phyloP scores from a whole-genome alignment of 495 filamentous ascomycete species.

The Neurospora pannonica region DNA sequence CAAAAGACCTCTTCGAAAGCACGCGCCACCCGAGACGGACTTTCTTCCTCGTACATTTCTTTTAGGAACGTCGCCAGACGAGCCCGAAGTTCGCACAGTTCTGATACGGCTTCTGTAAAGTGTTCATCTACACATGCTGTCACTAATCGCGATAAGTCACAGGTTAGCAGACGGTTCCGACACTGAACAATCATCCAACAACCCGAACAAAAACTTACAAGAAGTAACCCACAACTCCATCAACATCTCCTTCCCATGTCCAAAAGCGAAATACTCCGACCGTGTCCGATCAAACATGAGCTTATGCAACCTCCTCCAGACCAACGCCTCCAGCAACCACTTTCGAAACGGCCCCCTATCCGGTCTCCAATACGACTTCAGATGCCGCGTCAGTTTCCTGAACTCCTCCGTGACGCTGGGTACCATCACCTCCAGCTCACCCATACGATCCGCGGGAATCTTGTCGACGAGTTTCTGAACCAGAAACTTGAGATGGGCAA shows the following conservation, averaged over 20 bases:
- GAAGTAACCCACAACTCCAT: background rate
- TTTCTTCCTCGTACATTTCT: background rate
- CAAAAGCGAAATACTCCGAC: background rate
- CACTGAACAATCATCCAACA: background rate
- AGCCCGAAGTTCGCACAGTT: background rate
- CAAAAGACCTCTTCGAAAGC: background rate
- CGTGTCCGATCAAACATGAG: background rate
- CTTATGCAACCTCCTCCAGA: background rate
- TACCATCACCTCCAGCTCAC: no score
- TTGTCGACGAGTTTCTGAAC: background rate
- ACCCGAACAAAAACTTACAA: background rate
- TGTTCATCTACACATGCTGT: background rate
- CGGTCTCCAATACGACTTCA: background rate
- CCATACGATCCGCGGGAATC: no score
- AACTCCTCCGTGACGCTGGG: background rate
- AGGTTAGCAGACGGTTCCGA: background rate
- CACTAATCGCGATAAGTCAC: background rate
- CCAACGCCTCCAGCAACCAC: background rate
- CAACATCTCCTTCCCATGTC: background rate
- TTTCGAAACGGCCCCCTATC: background rate
- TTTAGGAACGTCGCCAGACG: background rate
- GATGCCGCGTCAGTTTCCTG: conserved; percentile 9
- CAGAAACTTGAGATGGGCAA: background rate
- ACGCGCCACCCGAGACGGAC: background rate
- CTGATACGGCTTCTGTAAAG: background rate